phyloP scores from a whole-genome alignment of 2,329 filamentous ascomycete species.

The Coniochaeta sp. region DNA sequence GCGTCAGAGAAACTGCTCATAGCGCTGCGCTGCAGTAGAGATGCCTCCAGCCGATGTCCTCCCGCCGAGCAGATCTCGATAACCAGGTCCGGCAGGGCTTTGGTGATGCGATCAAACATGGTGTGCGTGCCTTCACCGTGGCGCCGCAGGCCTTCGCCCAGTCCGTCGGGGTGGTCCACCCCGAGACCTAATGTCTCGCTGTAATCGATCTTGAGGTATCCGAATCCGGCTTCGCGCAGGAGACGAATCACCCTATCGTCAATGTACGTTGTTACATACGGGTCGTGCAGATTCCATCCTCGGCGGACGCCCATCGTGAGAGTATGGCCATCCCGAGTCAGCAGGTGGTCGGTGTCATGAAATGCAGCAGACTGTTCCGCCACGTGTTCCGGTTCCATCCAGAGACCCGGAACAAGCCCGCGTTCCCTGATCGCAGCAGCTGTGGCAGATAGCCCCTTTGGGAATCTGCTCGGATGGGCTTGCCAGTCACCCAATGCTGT shows the following conservation, averaged over 20 bases:
- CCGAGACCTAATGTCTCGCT: conserved; percentile 5
- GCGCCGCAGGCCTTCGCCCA: conserved; percentile 4
- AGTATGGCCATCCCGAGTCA: conserved; percentile 3
- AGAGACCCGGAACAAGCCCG: conserved; percentile 4
- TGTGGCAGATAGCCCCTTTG: neutral
- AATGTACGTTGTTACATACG: conserved; percentile 1
- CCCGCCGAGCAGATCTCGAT: conserved; percentile 4
- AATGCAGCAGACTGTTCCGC: conserved; percentile 4
- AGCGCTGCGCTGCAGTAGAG: conserved; percentile 2
- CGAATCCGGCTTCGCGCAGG: conserved; percentile 1
- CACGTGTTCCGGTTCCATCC: conserved; percentile 5
- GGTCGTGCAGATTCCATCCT: conserved; percentile 5
- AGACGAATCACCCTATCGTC: conserved; percentile 2
- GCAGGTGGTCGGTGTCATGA: conserved; percentile 2
- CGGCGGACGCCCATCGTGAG: conserved; percentile 4
- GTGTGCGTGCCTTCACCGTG: conserved; percentile 4
- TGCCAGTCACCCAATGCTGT: conserved; percentile 4
- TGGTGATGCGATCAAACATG: conserved; percentile 4
- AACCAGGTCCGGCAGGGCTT: conserved; percentile 4
- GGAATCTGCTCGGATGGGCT: conserved; percentile 1
- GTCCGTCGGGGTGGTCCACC: conserved; percentile 3
- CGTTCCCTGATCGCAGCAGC: conserved; percentile 2
- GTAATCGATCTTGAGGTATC: conserved; percentile 5
- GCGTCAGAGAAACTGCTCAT: conserved; percentile 4
- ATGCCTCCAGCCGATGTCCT: conserved; percentile 4